A percentile compares a stretch with the other conserved stretches of the same genome.
Evolutionary conservation across 2,329 filamentous ascomycete genomes (phyloP).

Genomic region (Ophiostoma angusticollis): DNA sequence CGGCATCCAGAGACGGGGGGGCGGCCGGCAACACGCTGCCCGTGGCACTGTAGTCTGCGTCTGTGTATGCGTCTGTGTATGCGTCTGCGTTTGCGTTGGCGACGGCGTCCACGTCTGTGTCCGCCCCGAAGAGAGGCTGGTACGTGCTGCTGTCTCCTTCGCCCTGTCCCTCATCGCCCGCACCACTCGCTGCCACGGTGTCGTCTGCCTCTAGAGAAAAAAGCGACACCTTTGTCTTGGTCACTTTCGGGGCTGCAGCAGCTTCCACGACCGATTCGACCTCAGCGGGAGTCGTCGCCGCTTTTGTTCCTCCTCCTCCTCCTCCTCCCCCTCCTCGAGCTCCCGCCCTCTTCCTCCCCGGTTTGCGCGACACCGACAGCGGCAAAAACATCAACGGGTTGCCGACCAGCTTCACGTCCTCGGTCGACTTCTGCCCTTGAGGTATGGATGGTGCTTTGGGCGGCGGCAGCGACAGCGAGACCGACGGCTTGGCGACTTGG

Average conservation of each 20-base stretch:
- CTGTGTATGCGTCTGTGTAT: conserved; percentile 10
- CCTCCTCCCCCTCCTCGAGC: conserved; percentile 6
- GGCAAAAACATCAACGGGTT: conserved; percentile 84
- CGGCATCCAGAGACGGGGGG: conserved; percentile 45
- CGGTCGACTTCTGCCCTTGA: conserved; percentile 43
- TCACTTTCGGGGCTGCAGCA: not conserved
- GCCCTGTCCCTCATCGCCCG: too few species aligned
- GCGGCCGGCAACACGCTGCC: too few species aligned
- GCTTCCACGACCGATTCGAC: too few species aligned
- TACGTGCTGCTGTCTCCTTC: conserved; percentile 19
- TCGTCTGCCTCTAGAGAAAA: conserved; percentile 50
- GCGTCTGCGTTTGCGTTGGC: conserved; percentile 16
- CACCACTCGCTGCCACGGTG: too few species aligned
- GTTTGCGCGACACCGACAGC: conserved; percentile 67
- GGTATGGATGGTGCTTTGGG: conserved; percentile 37
- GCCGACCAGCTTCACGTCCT: conserved; percentile 56
- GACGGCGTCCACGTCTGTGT: too few species aligned
- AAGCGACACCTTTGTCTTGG: conserved; percentile 52
- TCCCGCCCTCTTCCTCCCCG: conserved; percentile 38
- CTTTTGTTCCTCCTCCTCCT: conserved; percentile 13
- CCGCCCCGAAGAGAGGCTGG: conserved; percentile 40
- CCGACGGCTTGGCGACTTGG: conserved; percentile 7
- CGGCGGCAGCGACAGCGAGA: conserved; percentile 24
- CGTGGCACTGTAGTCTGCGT: too few species aligned
- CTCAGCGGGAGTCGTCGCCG: conserved; percentile 14